These are phyloP conservation scores for Pseudocercospora ulei DNA, from an alignment of 2,329 filamentous ascomycete species.

Conservation along the genomic window DNA sequence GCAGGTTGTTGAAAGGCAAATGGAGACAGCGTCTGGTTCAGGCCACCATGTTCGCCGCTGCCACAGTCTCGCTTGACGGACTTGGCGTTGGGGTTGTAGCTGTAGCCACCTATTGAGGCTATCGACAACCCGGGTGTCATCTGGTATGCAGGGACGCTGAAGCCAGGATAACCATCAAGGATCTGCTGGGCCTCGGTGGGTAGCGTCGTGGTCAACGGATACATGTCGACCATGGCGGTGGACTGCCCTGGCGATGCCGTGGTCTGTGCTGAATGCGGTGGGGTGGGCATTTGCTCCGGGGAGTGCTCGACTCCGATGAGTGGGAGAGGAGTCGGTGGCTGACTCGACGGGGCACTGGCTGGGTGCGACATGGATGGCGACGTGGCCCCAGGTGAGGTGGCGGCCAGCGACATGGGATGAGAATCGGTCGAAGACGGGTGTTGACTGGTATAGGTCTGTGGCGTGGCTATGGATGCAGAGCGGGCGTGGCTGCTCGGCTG, in stretches of 20 bases:
- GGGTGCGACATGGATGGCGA: constrained; percentile 16
- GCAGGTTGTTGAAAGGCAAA: constrained; percentile 10
- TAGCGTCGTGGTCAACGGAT: constrained; percentile 43
- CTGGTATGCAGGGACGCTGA: constrained; percentile 16
- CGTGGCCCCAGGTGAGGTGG: constrained; percentile 6
- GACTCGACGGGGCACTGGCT: constrained; percentile 13
- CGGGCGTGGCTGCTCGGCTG: constrained; percentile 36
- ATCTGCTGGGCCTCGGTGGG: constrained; percentile 48
- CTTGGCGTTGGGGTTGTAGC: constrained; percentile 23
- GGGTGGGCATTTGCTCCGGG: constrained; percentile 13
- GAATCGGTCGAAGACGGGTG: constrained; percentile 23
- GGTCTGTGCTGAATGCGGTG: constrained; percentile 11
- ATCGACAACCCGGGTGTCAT: constrained; percentile 16
- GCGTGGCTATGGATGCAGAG: constrained; percentile 40
- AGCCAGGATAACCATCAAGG: constrained; percentile 34
- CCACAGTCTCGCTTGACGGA: constrained; percentile 24
- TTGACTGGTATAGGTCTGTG: constrained; percentile 32
- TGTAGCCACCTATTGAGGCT: constrained; percentile 20
- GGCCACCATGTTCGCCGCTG: constrained; percentile 7
- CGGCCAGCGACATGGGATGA: constrained; percentile 11
- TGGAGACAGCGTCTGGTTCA: constrained; percentile 20
- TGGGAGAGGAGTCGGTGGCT: constrained; percentile 17
- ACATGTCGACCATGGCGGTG: constrained; percentile 10
- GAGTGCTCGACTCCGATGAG: constrained; percentile 10
- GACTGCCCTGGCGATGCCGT: constrained; percentile 3